Evolutionary conservation across 2,329 filamentous ascomycete genomes (phyloP).

Genomic region (Cercospora canescens): DNA sequence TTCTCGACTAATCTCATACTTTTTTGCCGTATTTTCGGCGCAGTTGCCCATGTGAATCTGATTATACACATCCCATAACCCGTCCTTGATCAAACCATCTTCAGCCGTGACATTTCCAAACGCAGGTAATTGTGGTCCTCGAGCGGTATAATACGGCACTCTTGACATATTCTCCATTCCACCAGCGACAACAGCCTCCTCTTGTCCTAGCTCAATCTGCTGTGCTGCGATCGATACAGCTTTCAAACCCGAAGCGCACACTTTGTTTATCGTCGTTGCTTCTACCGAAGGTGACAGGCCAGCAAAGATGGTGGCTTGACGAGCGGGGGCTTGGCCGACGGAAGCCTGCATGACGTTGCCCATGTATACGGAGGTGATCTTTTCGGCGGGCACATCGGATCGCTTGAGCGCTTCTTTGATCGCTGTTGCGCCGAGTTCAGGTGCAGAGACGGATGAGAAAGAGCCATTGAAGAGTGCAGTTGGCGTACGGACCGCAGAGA

Average conservation of each 20-base stretch:
- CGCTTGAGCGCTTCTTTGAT: slow-evolving; percentile 90
- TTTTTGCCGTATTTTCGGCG: slow-evolving; percentile 91
- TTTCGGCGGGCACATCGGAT: slow-evolving; percentile 75
- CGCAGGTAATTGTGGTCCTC: slow-evolving; percentile 76
- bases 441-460: slow-evolving; percentile 77
- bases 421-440: slow-evolving; percentile 84
- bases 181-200: slow-evolving; percentile 86
- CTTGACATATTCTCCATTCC: slow-evolving; percentile 98
- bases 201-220: slow-evolving; percentile 88
- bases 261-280: slow-evolving; percentile 94
- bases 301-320: slow-evolving; percentile 87
- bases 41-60: slow-evolving; percentile 98
- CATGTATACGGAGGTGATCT: slow-evolving; percentile 94
- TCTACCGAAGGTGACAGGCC: slow-evolving; percentile 80
- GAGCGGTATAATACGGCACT: slow-evolving; percentile 85
- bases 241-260: slow-evolving; percentile 94
- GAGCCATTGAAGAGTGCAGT: slow-evolving; percentile 97
- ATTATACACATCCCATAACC: slow-evolving; percentile 94
- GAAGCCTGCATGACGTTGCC: slow-evolving; percentile 86
- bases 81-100: slow-evolving; percentile 92
- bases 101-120: slow-evolving; percentile 88
- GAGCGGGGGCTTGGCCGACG: slow-evolving; percentile 85
- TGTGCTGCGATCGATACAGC: slow-evolving; percentile 87
- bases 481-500: slow-evolving; percentile 86
- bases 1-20: slow-evolving; percentile 75